Conservation (phyloP, 169 alveolate species). For the Amoebophrya sp. region DNA sequence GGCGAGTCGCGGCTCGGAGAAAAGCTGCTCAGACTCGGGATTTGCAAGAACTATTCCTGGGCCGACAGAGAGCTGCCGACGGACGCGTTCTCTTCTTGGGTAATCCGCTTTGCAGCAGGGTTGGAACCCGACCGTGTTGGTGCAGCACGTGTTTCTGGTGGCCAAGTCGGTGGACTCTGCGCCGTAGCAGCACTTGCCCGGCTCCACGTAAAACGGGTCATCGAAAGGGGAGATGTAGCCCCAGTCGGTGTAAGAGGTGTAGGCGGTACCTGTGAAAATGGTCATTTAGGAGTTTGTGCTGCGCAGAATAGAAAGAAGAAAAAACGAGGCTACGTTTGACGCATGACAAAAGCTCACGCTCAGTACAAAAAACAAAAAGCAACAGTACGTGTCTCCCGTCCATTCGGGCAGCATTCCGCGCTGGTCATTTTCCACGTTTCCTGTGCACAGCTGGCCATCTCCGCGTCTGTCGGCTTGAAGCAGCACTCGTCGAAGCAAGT, state of each 20-base stretch:
- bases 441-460: not conserved
- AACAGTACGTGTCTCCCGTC: not conserved
- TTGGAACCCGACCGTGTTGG: not conserved
- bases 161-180: not conserved
- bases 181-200: not conserved
- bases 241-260: too few species aligned
- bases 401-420: not conserved
- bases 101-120: not conserved
- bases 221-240: not conserved
- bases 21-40: too few species aligned
- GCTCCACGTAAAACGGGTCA: not conserved
- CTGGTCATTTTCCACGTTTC: not conserved
- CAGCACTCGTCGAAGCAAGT: conserved; percentile 17
- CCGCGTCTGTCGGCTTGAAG: not conserved
- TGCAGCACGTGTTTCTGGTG: not conserved
- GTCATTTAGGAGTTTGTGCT: too few species aligned
- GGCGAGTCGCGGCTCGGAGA: too few species aligned
- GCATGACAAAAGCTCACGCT: too few species aligned
- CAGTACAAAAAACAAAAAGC: too few species aligned
- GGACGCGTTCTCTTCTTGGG: not conserved
- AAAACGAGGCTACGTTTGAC: too few species aligned
- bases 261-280: too few species aligned
- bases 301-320: too few species aligned
- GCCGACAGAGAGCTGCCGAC: too few species aligned
- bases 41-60: too few species aligned